A percentile compares a stretch with the other conserved stretches of the same genome.
These are phyloP conservation scores for Neurospora intermedia DNA, from an alignment of 495 filamentous ascomycete species.

Conservation along the genomic window DNA sequence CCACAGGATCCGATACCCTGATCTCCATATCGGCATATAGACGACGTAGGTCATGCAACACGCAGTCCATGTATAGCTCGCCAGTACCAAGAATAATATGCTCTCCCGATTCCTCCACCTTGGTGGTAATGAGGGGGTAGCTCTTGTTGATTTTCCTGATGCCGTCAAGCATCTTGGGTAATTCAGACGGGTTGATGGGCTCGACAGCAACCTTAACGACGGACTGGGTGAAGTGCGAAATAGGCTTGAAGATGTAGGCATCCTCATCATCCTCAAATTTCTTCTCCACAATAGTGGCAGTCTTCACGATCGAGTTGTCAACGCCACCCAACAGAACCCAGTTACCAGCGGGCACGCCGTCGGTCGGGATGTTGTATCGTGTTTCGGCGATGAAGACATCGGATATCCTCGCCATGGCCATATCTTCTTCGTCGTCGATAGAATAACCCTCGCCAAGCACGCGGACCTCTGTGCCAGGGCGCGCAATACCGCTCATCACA, in stretches of 20 bases:
- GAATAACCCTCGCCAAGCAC: slow-evolving; percentile 95
- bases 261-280: slow-evolving; percentile 78
- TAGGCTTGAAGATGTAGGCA: slow-evolving; percentile 85
- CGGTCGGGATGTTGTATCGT: slow-evolving; percentile 80
- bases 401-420: slow-evolving; percentile 79
- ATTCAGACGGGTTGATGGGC: slow-evolving; percentile 93
- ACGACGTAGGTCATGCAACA: slow-evolving; percentile 84
- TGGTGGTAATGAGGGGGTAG: slow-evolving; percentile 89
- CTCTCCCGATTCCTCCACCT: slow-evolving; percentile 98
- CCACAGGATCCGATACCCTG: slow-evolving; percentile 96
- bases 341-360: slow-evolving; percentile 92
- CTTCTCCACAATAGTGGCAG: slow-evolving; percentile 82
- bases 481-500: slow-evolving; percentile 87
- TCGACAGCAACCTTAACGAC: slow-evolving; percentile 97
- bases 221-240: slow-evolving; percentile 92
- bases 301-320: slow-evolving; percentile 97
- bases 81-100: slow-evolving; percentile 92
- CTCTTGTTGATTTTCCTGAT: slow-evolving; percentile 94
- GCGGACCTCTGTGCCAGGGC: slow-evolving; percentile 70
- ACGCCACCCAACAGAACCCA: slow-evolving; percentile 84
- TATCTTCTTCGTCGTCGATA: slow-evolving; percentile 95
- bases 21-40: slow-evolving; percentile 99
- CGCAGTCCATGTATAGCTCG: slow-evolving; percentile 98
- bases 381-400: slow-evolving; percentile 92
- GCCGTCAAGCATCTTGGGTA: slow-evolving; percentile 99